phyloP scores from a whole-genome alignment of 208 protist species.

The Leishmania mexicana region DNA sequence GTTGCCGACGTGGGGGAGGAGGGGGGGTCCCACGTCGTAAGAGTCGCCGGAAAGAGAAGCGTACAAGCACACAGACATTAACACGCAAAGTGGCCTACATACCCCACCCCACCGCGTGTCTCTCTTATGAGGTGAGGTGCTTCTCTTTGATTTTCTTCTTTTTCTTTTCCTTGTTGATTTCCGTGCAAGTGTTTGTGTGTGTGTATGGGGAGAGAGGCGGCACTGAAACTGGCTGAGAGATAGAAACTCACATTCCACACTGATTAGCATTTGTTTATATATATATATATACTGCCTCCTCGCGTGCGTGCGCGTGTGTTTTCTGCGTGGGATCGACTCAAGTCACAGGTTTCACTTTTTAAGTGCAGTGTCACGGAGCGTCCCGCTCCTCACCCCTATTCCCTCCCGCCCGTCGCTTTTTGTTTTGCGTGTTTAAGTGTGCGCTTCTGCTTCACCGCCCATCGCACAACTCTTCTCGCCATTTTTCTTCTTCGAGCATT shows the following conservation, averaged over 20 bases:
- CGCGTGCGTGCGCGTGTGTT: background rate
- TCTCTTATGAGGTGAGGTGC: background rate
- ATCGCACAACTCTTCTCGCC: background rate
- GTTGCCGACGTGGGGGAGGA: background rate
- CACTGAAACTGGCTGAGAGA: background rate
- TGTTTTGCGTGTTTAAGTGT: background rate
- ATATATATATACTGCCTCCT: too few species aligned
- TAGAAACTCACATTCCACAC: background rate
- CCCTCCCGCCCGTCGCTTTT: background rate
- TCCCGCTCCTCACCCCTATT: background rate
- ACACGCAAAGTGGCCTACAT: background rate
- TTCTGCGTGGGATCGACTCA: background rate
- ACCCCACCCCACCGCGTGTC: background rate
- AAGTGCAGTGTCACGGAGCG: background rate
- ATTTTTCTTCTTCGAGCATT: background rate
- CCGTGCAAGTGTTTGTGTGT: background rate
- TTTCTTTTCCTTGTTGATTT: background rate
- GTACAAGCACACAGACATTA: background rate
- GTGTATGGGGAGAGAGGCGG: background rate
- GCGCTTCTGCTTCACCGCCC: background rate
- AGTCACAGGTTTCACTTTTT: background rate
- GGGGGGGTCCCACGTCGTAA: background rate
- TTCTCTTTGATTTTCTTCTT: conserved; percentile 10
- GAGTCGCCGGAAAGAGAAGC: background rate
- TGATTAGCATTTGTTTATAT: background rate